A percentile compares a stretch with the other conserved stretches of the same genome.
Evolutionary conservation across 371 early-diverging fungal species (phyloP).

Genomic region (Sporodiniella umbellata): DNA sequence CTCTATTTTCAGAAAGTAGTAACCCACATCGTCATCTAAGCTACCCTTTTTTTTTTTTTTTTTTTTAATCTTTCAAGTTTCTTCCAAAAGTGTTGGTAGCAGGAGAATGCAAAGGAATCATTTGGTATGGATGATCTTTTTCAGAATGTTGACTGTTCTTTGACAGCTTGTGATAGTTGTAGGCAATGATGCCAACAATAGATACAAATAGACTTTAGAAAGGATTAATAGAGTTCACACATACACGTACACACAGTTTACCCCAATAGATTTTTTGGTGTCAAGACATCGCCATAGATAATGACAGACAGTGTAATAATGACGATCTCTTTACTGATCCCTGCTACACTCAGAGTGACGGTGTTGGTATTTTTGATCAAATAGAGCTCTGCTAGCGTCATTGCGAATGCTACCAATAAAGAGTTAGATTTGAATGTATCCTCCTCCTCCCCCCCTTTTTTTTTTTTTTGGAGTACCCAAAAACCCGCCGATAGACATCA

Average conservation of each 20-base stretch:
- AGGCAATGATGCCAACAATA: conserved; percentile 54
- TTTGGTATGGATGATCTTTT: conserved; percentile 20
- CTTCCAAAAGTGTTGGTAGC: background rate
- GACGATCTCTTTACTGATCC: conserved; percentile 75
- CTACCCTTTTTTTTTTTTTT: too few species aligned
- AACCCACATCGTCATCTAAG: too few species aligned
- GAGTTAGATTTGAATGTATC: background rate
- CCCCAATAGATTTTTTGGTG: conserved; percentile 47
- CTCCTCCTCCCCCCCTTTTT: background rate
- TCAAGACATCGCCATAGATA: conserved; percentile 54
- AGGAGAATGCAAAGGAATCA: conserved; percentile 21
- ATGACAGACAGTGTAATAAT: conserved; percentile 47
- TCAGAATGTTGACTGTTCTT: conserved; percentile 25
- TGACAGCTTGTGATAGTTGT: conserved; percentile 56
- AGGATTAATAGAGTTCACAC: background rate
- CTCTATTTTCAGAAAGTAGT: background rate
- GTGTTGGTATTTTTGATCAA: conserved; percentile 80
- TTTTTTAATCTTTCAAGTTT: conserved; percentile 16
- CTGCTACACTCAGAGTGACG: conserved; percentile 84
- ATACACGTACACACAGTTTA: conserved; percentile 11
- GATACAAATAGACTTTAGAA: conserved; percentile 50
- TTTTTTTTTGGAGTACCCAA: conserved; percentile 29
- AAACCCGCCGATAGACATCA: conserved; percentile 72
- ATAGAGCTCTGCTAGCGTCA: conserved; percentile 81
- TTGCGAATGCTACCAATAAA: conserved; percentile 79